Evolutionary conservation across 768 basidiomycete species (phyloP).

Genomic region (Fibroporia radiculosa): DNA sequence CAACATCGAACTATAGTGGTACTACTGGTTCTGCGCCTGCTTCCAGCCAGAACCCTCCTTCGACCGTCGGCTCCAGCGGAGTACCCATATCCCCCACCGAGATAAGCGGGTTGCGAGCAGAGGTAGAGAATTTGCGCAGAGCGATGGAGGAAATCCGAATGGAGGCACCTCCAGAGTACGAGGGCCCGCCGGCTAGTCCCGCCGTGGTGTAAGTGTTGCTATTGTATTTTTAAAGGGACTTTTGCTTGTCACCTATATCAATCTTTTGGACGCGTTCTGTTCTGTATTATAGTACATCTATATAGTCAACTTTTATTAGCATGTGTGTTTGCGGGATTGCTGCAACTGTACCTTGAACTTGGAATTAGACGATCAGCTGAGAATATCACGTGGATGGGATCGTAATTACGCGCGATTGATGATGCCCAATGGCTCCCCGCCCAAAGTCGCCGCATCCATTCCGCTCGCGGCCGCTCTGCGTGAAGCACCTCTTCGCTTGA

Average conservation of each 20-base stretch:
- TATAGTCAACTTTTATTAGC: neutral
- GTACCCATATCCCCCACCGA: constrained; percentile 12
- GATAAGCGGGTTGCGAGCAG: constrained; percentile 18
- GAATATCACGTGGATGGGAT: no score
- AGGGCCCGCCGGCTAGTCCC: neutral
- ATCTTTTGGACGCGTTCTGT: no score
- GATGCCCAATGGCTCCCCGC: neutral
- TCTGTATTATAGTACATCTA: no score
- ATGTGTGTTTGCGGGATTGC: neutral
- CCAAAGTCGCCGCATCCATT: neutral
- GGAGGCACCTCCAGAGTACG: constrained; percentile 17
- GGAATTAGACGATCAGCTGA: no score
- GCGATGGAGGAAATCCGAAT: constrained; percentile 19
- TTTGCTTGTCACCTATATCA: neutral
- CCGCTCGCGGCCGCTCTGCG: neutral
- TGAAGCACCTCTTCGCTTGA: neutral
- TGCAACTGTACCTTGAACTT: no score
- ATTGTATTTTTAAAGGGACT: neutral
- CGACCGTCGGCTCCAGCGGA: neutral
- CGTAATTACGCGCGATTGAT: constrained; percentile 1
- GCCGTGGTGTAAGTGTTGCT: no score
- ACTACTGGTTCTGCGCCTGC: neutral
- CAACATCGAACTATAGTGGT: neutral
- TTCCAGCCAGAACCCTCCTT: constrained; percentile 1
- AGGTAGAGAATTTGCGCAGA: constrained; percentile 22